phyloP scores from a whole-genome alignment of 331 rosid genomes.

The Acacia concinna region DNA sequence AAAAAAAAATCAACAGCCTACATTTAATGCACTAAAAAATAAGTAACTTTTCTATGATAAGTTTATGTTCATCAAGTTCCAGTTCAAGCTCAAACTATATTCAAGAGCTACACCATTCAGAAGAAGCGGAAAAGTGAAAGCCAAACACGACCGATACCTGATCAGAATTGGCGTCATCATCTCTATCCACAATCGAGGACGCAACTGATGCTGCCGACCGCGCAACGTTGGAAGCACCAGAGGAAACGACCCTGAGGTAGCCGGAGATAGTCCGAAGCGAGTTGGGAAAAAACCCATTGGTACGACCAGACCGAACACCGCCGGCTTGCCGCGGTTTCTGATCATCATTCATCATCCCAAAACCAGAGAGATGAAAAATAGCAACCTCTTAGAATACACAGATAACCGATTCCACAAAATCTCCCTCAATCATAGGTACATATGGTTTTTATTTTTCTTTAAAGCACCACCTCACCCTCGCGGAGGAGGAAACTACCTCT shows the following conservation, averaged over 20 bases:
- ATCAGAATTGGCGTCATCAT: conserved; percentile 68
- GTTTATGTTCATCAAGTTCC: neutral
- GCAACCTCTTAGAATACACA: conserved; percentile 44
- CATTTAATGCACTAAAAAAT: conserved; percentile 12
- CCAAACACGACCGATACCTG: conserved; percentile 54
- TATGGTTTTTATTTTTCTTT: conserved; percentile 44
- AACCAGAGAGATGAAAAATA: conserved; percentile 45
- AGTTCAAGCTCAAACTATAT: neutral
- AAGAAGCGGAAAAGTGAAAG: neutral
- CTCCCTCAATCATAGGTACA: conserved; percentile 61
- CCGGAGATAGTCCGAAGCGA: conserved; percentile 85
- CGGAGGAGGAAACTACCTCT: conserved; percentile 48
- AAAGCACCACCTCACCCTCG: conserved; percentile 35
- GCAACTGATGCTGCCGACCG: conserved; percentile 95
- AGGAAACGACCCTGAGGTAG: conserved; percentile 80
- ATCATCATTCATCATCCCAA: conserved; percentile 91
- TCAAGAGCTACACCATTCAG: neutral
- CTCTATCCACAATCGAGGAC: conserved; percentile 81
- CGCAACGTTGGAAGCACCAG: conserved; percentile 94
- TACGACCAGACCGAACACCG: conserved; percentile 48
- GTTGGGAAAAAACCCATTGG: conserved; percentile 75
- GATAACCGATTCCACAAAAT: conserved; percentile 51
- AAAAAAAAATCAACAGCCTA: conserved; percentile 29
- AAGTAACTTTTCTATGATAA: conserved; percentile 9
- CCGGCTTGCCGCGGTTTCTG: conserved; percentile 78